Conservation (phyloP, 2,329 filamentous ascomycete species). For the Fusarium equiseti region DNA sequence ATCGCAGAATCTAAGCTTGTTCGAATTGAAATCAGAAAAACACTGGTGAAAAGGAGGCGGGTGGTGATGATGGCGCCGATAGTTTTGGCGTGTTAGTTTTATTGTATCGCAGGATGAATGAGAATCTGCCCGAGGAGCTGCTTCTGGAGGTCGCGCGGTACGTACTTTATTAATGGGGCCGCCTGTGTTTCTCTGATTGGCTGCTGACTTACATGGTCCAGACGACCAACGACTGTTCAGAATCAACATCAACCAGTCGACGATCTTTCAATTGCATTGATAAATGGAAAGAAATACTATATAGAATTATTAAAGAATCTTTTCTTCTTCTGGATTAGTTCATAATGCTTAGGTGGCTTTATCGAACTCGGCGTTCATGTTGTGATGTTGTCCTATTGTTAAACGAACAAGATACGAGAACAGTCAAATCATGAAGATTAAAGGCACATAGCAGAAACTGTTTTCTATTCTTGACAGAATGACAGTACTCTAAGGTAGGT, state of each 20-base stretch:
- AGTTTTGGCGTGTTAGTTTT: constrained; percentile 43
- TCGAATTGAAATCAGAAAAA: neutral
- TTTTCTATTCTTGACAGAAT: neutral
- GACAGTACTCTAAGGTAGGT: rapidly evolving
- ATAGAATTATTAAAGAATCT: neutral
- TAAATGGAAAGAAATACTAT: neutral
- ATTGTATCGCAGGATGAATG: constrained; percentile 34
- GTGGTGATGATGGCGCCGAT: constrained; percentile 24
- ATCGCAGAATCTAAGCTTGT: constrained; percentile 23
- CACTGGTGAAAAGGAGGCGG: constrained; percentile 11
- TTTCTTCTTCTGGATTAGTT: neutral
- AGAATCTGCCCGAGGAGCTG: constrained; percentile 35
- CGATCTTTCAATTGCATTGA: neutral
- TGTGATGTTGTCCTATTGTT: neutral
- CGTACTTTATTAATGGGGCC: constrained; percentile 15
- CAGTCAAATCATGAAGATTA: neutral
- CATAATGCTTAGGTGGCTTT: neutral
- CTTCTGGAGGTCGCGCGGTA: constrained; percentile 9
- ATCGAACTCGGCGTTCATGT: neutral
- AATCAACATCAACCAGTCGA: neutral
- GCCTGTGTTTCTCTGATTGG: neutral
- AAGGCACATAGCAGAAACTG: neutral
- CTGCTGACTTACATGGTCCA: constrained; percentile 1
- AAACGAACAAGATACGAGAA: neutral
- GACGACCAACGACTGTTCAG: constrained; percentile 5